A percentile compares a stretch with the other conserved stretches of the same genome.
These are phyloP conservation scores for Ilex paraguariensis DNA, from an alignment of 305 asterid genomes.

Conservation along the genomic window DNA sequence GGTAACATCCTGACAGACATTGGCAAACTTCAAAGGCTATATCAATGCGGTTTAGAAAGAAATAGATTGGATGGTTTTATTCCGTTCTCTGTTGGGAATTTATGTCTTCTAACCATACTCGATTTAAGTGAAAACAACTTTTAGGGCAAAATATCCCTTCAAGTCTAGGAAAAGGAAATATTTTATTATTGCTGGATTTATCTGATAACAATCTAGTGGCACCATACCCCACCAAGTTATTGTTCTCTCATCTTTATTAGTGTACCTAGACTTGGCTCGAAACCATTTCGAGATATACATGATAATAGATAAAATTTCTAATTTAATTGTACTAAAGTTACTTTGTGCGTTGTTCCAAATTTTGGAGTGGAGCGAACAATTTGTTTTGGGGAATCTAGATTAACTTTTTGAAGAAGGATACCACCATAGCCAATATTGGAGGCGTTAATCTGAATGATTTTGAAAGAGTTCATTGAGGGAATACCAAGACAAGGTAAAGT, in stretches of 20 bases:
- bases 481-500: too few species aligned
- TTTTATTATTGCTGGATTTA: conserved; percentile 11
- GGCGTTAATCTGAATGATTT: too few species aligned
- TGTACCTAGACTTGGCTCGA: not conserved
- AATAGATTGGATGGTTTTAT: not conserved
- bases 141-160: conserved; percentile 1
- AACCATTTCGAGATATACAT: not conserved
- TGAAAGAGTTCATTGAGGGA: too few species aligned
- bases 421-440: too few species aligned
- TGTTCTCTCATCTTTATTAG: not conserved
- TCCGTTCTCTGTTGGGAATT: not conserved
- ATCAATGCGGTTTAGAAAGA: not conserved
- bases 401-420: too few species aligned
- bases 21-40: not conserved
- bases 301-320: too few species aligned
- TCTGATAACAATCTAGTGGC: conserved; percentile 18
- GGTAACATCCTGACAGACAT: not conserved
- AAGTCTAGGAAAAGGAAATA: conserved; percentile 5
- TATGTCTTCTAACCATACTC: not conserved
- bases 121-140: not conserved
- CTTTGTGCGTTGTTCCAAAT: too few species aligned
- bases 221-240: conserved; percentile 5
- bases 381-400: too few species aligned
- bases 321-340: too few species aligned
- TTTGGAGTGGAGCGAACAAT: too few species aligned